These are phyloP conservation scores for Lodderomyces oxycetoniae DNA, from an alignment of 1,139 yeast genomes.

Conservation along the genomic window DNA sequence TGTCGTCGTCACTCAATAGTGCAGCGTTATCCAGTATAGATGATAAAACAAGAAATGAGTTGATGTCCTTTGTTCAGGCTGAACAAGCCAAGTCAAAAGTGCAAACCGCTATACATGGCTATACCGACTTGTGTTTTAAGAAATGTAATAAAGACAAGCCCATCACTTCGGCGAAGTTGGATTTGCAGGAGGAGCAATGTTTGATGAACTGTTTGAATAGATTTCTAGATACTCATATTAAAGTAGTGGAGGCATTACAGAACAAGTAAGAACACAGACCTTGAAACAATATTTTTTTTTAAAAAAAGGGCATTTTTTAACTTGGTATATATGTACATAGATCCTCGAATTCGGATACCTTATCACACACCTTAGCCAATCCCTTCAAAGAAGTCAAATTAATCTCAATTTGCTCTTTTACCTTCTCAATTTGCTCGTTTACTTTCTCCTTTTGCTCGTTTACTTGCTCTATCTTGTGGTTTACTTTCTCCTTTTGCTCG, in stretches of 20 bases:
- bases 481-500: conserved; percentile 4
- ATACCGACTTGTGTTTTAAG: conserved; percentile 87
- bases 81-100: conserved; percentile 88
- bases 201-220: conserved; percentile 77
- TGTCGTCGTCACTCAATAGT: conserved; percentile 56
- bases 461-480: conserved; percentile 6
- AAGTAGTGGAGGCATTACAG: conserved; percentile 60
- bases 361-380: conserved; percentile 5
- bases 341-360: conserved; percentile 8
- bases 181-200: conserved; percentile 63
- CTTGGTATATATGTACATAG: conserved; percentile 9
- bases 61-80: conserved; percentile 68
- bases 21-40: conserved; percentile 62
- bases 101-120: conserved; percentile 77
- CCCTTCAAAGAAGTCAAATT: conserved; percentile 8
- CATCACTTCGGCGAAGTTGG: conserved; percentile 50
- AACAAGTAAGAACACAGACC: conserved; percentile 20
- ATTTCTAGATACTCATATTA: conserved; percentile 81
- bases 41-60: conserved; percentile 67
- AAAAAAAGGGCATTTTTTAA: too few relatives aligned
- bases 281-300: too few relatives aligned
- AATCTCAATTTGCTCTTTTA: conserved; percentile 5
- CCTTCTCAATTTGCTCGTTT: conserved; percentile 6
- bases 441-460: conserved; percentile 4
- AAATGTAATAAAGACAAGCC: conserved; percentile 61